phyloP scores from a whole-genome alignment of 257 asterid species.

The Plantago ovata region DNA sequence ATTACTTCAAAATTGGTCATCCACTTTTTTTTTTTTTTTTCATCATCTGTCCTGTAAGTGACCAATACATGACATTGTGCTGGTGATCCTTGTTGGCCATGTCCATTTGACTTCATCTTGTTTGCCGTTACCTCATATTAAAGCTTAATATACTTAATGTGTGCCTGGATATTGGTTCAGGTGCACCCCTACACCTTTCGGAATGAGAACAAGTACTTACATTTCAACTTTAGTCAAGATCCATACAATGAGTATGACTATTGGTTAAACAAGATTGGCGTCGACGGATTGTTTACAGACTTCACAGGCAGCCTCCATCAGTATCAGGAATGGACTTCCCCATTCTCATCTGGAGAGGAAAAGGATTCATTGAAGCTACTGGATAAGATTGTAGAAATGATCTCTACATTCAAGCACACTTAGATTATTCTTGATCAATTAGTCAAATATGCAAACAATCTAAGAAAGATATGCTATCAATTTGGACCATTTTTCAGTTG shows the following conservation, averaged over 20 bases:
- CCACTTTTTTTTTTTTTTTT: too few relatives aligned
- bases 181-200: conserved; percentile 91
- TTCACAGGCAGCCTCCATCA: conserved; percentile 89
- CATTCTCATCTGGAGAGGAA: conserved; percentile 37
- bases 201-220: conserved; percentile 71
- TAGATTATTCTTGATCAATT: too few relatives aligned
- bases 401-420: conserved; percentile 43
- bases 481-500: too few relatives aligned
- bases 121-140: too few relatives aligned
- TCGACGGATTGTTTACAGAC: conserved; percentile 93
- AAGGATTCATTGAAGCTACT: conserved; percentile 50
- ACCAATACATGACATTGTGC: too few relatives aligned
- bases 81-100: too few relatives aligned
- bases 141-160: not conserved
- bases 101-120: too few relatives aligned
- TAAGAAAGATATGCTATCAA: too few relatives aligned
- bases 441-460: too few relatives aligned
- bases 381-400: conserved; percentile 49
- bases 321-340: conserved; percentile 74
- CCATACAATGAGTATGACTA: conserved; percentile 74
- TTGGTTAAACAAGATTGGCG: conserved; percentile 74
- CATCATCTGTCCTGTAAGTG: too few relatives aligned
- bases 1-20: too few relatives aligned
- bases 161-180: conserved; percentile 32
- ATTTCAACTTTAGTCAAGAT: conserved; percentile 88